Evolutionary conservation across 352 stramenopile genomes (phyloP), one percentile per base, ranked within the genome.

Genomic region (Globisporangium apiculatum): DNA sequence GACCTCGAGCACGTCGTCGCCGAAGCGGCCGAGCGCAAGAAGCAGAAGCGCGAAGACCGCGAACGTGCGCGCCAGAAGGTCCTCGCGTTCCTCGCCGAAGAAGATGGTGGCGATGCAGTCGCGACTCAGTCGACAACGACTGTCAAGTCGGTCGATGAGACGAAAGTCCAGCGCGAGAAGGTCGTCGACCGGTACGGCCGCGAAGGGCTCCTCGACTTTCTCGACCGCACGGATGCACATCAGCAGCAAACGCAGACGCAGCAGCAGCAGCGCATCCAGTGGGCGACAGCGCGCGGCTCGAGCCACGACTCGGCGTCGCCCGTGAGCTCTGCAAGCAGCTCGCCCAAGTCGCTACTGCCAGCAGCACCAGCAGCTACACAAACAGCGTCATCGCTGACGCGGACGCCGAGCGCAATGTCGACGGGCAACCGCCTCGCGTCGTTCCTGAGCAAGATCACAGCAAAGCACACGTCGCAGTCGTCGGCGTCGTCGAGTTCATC

Each of bases 101-200:
- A 80, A 17, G 67, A 75, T 70, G 18, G 45, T 57, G 18, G 46
- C 50, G 4, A 52, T 54, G 63, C 58, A 43, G 48, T 35, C 64
- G 43, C 31, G 52, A 57, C 11, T 7, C 45, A 11, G 17, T 24
- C 45, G 45, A 15, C 45, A 31, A 35, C 67, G 37, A 79, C 70
- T 7, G 76, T 83, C 66, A 83, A 76, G 52, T 77, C 73, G 4
- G 68, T 83, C 14, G 73, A 83, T 53, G 73, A 83, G 46, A 64
- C 73, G 12, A 78, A 67, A 24, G 66, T 83, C 17, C 66, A 76
- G 42, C 68, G 73, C 17, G 73, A 83, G 61, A 76, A 65, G 7
- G 68, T 83, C 35, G 60, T 76, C 38, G 73, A 83, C 50, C 67
- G 69, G n/a, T 83, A 83, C 57, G 73, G 73, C 24, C 73, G 72